phyloP scores from a whole-genome alignment of 78 protist genomes.

The Cavenderia fasciculata region DNA sequence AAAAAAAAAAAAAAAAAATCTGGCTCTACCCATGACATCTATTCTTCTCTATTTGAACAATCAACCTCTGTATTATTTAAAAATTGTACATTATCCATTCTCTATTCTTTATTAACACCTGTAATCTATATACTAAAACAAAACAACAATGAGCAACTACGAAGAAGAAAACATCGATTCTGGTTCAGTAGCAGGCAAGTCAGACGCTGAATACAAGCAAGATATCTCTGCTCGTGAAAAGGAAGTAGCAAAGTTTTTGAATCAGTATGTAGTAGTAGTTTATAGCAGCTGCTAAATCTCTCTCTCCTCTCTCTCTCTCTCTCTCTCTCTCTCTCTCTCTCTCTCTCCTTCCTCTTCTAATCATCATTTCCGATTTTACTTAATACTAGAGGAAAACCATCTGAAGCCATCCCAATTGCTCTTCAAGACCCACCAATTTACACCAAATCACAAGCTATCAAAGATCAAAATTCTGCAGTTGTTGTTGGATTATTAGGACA shows the following conservation, averaged over 20 bases:
- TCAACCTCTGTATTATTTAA: no score
- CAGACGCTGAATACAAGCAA: slow-evolving; percentile 68
- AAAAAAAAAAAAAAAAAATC: no score
- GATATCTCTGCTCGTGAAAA: slow-evolving; percentile 53
- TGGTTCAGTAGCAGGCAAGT: slow-evolving; percentile 17
- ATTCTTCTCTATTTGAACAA: no score
- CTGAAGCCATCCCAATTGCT: slow-evolving; percentile 54
- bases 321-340: neutral
- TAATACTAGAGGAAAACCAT: slow-evolving; percentile 28
- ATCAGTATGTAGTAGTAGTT: slow-evolving; percentile 41
- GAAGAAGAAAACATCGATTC: slow-evolving; percentile 61
- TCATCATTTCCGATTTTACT: neutral
- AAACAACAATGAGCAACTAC: slow-evolving; percentile 32
- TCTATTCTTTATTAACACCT: no score
- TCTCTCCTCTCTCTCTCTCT: no score
- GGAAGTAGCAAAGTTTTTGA: slow-evolving; percentile 51
- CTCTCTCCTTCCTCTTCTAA: neutral
- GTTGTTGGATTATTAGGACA: slow-evolving; percentile 44
- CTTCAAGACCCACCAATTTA: slow-evolving; percentile 64
- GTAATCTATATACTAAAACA: no score
- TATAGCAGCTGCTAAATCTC: no score
- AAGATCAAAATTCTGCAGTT: slow-evolving; percentile 61
- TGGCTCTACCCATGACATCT: no score
- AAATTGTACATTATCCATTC: no score
- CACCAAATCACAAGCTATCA: slow-evolving; percentile 59